Percentiles rank a stretch among this genome's conserved stretches.
phyloP scores from a whole-genome alignment of 208 protist species.

The Leishmania arabica region DNA sequence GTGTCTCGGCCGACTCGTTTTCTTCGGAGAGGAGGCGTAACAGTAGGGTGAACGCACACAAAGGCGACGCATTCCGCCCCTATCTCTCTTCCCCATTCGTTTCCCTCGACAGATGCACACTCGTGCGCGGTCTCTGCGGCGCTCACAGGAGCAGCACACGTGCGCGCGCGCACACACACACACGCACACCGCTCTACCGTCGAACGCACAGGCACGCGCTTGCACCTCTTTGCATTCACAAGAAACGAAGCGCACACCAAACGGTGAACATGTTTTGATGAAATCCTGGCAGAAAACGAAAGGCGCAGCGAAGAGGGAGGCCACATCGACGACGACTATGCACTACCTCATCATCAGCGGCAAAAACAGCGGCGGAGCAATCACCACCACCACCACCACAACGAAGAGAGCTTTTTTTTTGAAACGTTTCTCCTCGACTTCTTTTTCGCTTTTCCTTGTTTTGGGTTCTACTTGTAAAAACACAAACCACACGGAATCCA shows the following conservation, averaged over 20 bases:
- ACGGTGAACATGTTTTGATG: neutral
- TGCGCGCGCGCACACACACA: neutral
- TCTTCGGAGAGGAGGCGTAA: neutral
- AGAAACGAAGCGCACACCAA: neutral
- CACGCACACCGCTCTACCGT: neutral
- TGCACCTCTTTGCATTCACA: neutral
- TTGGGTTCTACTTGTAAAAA: neutral
- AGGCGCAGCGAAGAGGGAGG: neutral
- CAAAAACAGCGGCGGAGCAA: neutral
- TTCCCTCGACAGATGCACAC: neutral
- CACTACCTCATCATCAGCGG: neutral
- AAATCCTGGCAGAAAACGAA: neutral
- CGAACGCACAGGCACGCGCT: neutral
- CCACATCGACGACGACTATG: neutral
- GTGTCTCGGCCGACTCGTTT: slow-evolving; percentile 1
- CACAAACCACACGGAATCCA: neutral
- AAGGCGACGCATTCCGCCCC: neutral
- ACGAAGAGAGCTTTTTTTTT: neutral
- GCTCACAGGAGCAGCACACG: neutral
- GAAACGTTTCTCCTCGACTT: slow-evolving; percentile 4
- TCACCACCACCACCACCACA: neutral
- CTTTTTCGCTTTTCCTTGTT: neutral
- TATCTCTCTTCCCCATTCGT: neutral
- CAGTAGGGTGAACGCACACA: neutral
- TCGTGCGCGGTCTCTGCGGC: neutral